Conservation (phyloP, 371 early-diverging fungal species). For the Apophysomyces sp. region DNA sequence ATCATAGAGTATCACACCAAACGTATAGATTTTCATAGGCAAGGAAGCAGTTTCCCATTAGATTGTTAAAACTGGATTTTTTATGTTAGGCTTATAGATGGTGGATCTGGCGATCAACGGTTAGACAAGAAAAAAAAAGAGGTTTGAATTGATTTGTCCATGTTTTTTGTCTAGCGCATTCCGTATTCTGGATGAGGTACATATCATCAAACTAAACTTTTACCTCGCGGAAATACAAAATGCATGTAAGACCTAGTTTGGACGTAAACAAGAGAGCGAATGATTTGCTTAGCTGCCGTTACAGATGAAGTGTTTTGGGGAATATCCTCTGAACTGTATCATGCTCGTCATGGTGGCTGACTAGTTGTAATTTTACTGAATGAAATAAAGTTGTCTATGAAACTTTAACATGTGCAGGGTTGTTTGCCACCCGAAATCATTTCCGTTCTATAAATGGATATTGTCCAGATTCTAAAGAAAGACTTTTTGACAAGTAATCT, state of each 20-base stretch:
- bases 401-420: too few species aligned
- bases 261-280: background rate
- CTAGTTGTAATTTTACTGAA: too few species aligned
- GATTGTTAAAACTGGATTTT: too few species aligned
- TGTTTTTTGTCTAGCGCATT: background rate
- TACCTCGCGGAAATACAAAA: background rate
- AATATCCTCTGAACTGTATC: background rate
- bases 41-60: background rate
- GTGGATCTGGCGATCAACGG: too few species aligned
- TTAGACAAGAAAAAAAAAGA: background rate
- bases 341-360: slow-evolving; percentile 1
- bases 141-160: background rate
- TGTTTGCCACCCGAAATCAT: too few species aligned
- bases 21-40: background rate
- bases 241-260: background rate
- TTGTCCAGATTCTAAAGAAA: background rate
- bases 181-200: background rate
- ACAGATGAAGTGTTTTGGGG: background rate
- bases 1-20: background rate
- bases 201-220: background rate
- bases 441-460: too few species aligned
- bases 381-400: too few species aligned
- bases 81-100: background rate
- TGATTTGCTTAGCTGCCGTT: background rate
- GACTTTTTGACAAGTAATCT: background rate